Evolutionary conservation across 2,329 filamentous ascomycete genomes (phyloP).

Genomic region (Thielaviopsis euricoi): DNA sequence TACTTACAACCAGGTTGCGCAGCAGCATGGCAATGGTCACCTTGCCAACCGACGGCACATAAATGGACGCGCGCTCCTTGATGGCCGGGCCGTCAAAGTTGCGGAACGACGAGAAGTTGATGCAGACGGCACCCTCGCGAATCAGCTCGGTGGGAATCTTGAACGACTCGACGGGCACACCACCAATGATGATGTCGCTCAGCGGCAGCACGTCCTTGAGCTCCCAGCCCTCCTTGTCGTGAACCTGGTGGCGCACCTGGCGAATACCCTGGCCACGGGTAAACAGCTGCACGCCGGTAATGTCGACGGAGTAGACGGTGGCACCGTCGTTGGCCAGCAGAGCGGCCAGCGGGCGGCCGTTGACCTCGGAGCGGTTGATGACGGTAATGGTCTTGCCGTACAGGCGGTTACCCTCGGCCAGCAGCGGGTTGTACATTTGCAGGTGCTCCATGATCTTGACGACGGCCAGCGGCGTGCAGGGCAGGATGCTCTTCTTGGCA

Average conservation of each 20-base stretch:
- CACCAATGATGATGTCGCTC: slow-evolving; percentile 88
- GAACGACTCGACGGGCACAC: slow-evolving; percentile 74
- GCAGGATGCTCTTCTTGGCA: slow-evolving; percentile 76
- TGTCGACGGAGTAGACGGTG: slow-evolving; percentile 84
- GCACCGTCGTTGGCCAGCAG: slow-evolving; percentile 92
- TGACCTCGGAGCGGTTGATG: slow-evolving; percentile 91
- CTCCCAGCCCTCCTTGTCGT: slow-evolving; percentile 64
- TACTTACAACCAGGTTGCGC: slow-evolving; percentile 30
- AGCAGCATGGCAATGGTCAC: slow-evolving; percentile 88
- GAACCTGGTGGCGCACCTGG: slow-evolving; percentile 71
- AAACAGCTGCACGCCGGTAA: slow-evolving; percentile 83
- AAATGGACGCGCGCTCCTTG: slow-evolving; percentile 92
- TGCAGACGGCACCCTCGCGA: slow-evolving; percentile 85
- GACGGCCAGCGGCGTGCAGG: slow-evolving; percentile 87
- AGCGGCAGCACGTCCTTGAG: slow-evolving; percentile 68
- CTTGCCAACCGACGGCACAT: slow-evolving; percentile 92
- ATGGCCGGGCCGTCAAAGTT: slow-evolving; percentile 77
- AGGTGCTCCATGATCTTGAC: slow-evolving; percentile 95
- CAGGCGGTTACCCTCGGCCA: slow-evolving; percentile 81
- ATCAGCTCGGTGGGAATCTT: slow-evolving; percentile 77
- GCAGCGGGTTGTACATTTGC: slow-evolving; percentile 88
- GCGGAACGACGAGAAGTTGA: slow-evolving; percentile 93
- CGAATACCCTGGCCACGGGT: slow-evolving; percentile 77
- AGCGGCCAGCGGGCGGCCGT: slow-evolving; percentile 80
- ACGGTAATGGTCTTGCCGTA: slow-evolving; percentile 92